Conservation (phyloP, 495 filamentous ascomycete genomes). For the Alectoria sarmentosa region DNA sequence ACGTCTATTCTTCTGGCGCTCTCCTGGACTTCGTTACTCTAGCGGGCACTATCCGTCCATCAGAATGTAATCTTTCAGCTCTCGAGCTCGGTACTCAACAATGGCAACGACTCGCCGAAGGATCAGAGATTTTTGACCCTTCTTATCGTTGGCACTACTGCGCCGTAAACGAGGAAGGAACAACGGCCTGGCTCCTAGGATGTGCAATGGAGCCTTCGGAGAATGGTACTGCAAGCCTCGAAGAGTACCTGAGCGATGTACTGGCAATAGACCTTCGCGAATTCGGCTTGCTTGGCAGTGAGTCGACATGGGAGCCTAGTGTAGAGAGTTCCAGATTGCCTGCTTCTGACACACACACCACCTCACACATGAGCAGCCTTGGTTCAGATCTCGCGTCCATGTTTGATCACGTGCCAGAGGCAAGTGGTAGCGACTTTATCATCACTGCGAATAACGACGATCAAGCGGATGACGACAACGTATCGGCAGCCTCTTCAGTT, state of each 20-base stretch:
- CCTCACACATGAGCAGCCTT: slow-evolving; percentile 52
- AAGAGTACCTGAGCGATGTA: slow-evolving; percentile 91
- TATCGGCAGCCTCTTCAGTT: slow-evolving; percentile 35
- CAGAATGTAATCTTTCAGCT: slow-evolving; percentile 84
- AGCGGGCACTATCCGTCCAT: slow-evolving; percentile 70
- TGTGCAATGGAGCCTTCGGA: slow-evolving; percentile 63
- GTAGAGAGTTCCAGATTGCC: slow-evolving; percentile 49
- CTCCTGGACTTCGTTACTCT: slow-evolving; percentile 91
- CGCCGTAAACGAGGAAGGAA: slow-evolving; percentile 83
- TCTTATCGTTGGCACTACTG: slow-evolving; percentile 97
- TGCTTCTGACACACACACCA: slow-evolving; percentile 41
- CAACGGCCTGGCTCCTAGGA: slow-evolving; percentile 93
- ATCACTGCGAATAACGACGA: slow-evolving; percentile 74
- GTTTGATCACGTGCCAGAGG: slow-evolving; percentile 76
- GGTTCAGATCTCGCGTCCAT: slow-evolving; percentile 73
- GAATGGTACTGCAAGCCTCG: slow-evolving; percentile 48
- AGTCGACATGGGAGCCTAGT: slow-evolving; percentile 50
- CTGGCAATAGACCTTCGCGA: slow-evolving; percentile 81
- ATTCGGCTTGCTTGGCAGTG: slow-evolving; percentile 82
- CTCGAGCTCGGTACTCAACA: slow-evolving; percentile 77
- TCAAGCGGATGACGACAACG: slow-evolving; percentile 54
- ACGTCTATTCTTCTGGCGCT: slow-evolving; percentile 87
- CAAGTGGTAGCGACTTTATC: slow-evolving; percentile 74
- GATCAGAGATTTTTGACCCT: slow-evolving; percentile 79
- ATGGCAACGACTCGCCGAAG: slow-evolving; percentile 91